These are phyloP conservation scores for Eutrema japonicum DNA, from an alignment of 345 rosid genomes.

Conservation along the genomic window DNA sequence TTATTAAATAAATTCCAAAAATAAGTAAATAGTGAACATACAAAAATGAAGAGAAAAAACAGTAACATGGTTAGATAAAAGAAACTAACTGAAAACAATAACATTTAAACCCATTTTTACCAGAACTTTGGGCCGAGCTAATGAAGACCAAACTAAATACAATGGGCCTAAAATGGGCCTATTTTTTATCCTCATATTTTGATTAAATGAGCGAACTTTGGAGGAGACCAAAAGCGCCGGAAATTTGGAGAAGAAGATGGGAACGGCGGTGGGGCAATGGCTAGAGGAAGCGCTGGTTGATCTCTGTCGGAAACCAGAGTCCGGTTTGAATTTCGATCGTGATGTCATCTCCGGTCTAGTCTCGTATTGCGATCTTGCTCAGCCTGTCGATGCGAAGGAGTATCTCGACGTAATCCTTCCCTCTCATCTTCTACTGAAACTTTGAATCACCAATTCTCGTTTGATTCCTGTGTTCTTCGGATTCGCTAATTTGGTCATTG, in stretches of 20 bases:
- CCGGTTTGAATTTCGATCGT: slow-evolving; percentile 79
- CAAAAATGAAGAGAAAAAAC: no score
- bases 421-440: neutral
- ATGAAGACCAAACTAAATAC: neutral
- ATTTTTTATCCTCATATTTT: neutral
- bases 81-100: no score
- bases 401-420: slow-evolving; percentile 73
- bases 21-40: no score
- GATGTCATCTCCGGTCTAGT: slow-evolving; percentile 86
- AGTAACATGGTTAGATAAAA: no score
- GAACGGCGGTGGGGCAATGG: slow-evolving; percentile 71
- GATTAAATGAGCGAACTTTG: neutral
- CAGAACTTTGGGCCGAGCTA: neutral
- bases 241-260: slow-evolving; percentile 50
- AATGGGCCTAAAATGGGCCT: neutral
- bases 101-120: no score
- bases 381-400: slow-evolving; percentile 90
- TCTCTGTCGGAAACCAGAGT: slow-evolving; percentile 60
- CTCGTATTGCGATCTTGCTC: slow-evolving; percentile 91
- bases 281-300: slow-evolving; percentile 74
- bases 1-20: no score
- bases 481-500: neutral
- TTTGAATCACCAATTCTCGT: neutral
- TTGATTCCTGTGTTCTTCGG: neutral
- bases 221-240: slow-evolving; percentile 24